Evolutionary conservation across 306 rosid species (phyloP).

Genomic region (Canavalia gladiata): DNA sequence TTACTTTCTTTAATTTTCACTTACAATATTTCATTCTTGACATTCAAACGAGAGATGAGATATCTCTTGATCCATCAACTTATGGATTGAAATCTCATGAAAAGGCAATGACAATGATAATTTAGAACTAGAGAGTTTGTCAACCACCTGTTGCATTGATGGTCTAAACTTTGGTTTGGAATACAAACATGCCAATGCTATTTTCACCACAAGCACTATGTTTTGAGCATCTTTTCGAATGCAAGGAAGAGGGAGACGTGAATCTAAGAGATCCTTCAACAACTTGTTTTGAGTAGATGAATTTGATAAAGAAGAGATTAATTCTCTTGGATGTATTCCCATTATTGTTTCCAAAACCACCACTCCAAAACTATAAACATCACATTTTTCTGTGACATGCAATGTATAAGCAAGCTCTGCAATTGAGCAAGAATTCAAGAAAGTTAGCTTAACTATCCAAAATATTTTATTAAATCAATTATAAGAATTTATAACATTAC

Average conservation of each 20-base stretch:
- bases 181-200: slow-evolving; percentile 16
- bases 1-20: neutral
- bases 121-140: neutral
- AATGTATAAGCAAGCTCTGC: slow-evolving; percentile 7
- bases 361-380: slow-evolving; percentile 40
- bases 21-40: neutral
- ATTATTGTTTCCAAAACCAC: slow-evolving; percentile 22
- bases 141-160: slow-evolving; percentile 37
- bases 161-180: neutral
- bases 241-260: neutral
- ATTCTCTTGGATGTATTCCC: slow-evolving; percentile 30
- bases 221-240: neutral
- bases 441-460: neutral
- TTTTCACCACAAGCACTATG: neutral
- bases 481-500: neutral
- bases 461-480: neutral
- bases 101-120: neutral
- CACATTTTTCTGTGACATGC: slow-evolving; percentile 25
- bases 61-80: slow-evolving; percentile 13
- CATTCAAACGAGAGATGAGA: neutral
- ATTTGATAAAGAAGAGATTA: neutral
- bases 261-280: slow-evolving; percentile 25
- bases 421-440: neutral
- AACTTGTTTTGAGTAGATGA: neutral
- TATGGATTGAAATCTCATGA: neutral